Conservation (phyloP, 1,284 basidiomycete genomes). For the Ceratobasidium sp. region DNA sequence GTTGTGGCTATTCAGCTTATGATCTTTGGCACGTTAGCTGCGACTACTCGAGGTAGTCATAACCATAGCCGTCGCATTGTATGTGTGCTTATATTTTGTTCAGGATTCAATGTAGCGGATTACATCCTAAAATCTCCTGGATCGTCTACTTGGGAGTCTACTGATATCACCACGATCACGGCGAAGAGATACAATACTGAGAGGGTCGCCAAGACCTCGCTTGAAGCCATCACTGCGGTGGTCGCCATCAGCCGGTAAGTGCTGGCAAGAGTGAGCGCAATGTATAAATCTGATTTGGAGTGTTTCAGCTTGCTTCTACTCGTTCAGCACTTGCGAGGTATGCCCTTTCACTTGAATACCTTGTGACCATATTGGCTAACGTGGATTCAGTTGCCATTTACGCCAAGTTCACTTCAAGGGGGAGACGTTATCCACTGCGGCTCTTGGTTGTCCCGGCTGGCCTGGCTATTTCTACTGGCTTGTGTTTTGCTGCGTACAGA, state of each 20-base stretch:
- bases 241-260: conserved; percentile 32
- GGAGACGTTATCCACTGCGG: not conserved
- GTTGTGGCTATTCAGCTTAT: conserved; percentile 16
- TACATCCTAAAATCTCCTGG: conserved; percentile 40
- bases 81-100: not conserved
- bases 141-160: conserved; percentile 1
- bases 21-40: conserved; percentile 24
- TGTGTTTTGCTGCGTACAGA: conserved; percentile 17
- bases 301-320: not conserved
- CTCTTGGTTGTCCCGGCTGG: conserved; percentile 18
- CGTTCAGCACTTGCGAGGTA: conserved; percentile 29
- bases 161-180: not conserved
- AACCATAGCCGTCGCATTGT: not conserved
- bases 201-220: conserved; percentile 13
- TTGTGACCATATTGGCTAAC: not conserved
- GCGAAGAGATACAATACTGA: conserved; percentile 23
- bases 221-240: conserved; percentile 12
- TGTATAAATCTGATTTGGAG: not conserved
- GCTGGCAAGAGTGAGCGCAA: not conserved
- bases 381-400: conserved; percentile 15
- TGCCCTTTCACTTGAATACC: not conserved
- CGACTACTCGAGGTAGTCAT: conserved; percentile 23
- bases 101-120: conserved; percentile 31
- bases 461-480: conserved; percentile 13
- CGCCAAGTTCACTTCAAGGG: conserved; percentile 22